A percentile compares a stretch with the other conserved stretches of the same genome.
These are phyloP conservation scores for Marsdenia floribunda DNA, from an alignment of 257 asterid genomes.

Conservation along the genomic window DNA sequence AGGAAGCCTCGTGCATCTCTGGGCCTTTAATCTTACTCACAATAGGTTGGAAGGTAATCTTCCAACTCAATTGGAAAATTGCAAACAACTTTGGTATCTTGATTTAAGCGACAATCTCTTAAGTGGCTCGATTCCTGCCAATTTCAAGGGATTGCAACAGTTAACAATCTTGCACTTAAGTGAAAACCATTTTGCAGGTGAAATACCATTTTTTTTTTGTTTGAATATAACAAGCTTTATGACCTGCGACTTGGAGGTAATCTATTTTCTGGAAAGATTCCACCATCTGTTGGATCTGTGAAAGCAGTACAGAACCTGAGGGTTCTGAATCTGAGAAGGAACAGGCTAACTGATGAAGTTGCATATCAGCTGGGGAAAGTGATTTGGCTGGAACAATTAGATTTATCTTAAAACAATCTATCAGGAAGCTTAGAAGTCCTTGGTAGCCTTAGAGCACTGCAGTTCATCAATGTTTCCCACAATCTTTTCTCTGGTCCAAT, in stretches of 20 bases:
- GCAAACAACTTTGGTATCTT: constrained; percentile 28
- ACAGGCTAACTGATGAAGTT: constrained; percentile 42
- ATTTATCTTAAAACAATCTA: constrained; percentile 53
- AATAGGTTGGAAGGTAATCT: constrained; percentile 51
- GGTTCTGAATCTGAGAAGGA: constrained; percentile 56
- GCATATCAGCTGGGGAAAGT: constrained; percentile 47
- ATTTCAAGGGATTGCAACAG: constrained; percentile 38
- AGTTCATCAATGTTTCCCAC: constrained; percentile 46
- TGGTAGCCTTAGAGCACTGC: constrained; percentile 37
- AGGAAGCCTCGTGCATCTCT: constrained; percentile 50
- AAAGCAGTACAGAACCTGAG: constrained; percentile 42
- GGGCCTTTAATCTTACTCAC: constrained; percentile 48
- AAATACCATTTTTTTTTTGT: constrained; percentile 42
- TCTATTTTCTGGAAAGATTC: constrained; percentile 46
- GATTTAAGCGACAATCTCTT: constrained; percentile 48
- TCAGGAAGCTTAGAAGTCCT: constrained; percentile 51
- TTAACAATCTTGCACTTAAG: constrained; percentile 48
- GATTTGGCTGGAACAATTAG: constrained; percentile 51
- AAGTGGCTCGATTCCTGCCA: constrained; percentile 53
- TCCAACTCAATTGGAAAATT: constrained; percentile 44
- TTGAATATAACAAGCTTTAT: constrained; percentile 50
- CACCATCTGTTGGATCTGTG: constrained; percentile 30
- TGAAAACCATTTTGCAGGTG: constrained; percentile 51
- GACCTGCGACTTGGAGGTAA: constrained; percentile 64
- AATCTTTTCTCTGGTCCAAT: constrained; percentile 57